Percentiles rank a stretch among this genome's conserved stretches.
Evolutionary conservation across 2,329 filamentous ascomycete genomes (phyloP).

Genomic region (Orbilia ellipsospora): DNA sequence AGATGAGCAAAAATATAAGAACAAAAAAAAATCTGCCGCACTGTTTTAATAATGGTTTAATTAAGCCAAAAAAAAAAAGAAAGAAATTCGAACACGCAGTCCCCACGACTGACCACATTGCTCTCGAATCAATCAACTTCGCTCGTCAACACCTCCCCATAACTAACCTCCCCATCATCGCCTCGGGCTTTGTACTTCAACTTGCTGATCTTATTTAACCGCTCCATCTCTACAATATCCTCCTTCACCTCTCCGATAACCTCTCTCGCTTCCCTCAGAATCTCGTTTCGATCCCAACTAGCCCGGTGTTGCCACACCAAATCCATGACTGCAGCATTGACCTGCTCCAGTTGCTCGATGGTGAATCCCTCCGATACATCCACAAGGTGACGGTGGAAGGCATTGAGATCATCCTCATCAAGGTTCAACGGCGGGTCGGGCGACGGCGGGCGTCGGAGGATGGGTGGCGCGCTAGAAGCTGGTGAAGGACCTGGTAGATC

Average conservation of each 20-base stretch:
- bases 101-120: no score
- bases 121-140: slow-evolving; percentile 31
- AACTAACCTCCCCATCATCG: slow-evolving; percentile 39
- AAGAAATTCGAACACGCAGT: neutral
- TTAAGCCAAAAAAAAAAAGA: neutral
- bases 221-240: slow-evolving; percentile 72
- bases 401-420: slow-evolving; percentile 67
- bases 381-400: slow-evolving; percentile 73
- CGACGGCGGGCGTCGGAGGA: slow-evolving; percentile 60
- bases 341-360: slow-evolving; percentile 94
- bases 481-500: slow-evolving; percentile 41
- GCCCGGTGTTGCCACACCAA: slow-evolving; percentile 81
- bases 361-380: slow-evolving; percentile 78
- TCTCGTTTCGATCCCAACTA: slow-evolving; percentile 84
- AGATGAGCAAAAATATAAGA: slow-evolving; percentile 1
- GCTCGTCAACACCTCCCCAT: slow-evolving; percentile 50
- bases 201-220: slow-evolving; percentile 60
- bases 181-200: slow-evolving; percentile 14
- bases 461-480: slow-evolving; percentile 59
- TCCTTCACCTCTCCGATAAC: slow-evolving; percentile 80
- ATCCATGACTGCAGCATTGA: slow-evolving; percentile 90
- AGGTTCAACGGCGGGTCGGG: slow-evolving; percentile 61
- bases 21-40: slow-evolving; percentile 5
- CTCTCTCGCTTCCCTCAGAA: slow-evolving; percentile 72
- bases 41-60: neutral